Evolutionary conservation across 129 eudicot species (phyloP).

Genomic region (Calendula officinalis): DNA sequence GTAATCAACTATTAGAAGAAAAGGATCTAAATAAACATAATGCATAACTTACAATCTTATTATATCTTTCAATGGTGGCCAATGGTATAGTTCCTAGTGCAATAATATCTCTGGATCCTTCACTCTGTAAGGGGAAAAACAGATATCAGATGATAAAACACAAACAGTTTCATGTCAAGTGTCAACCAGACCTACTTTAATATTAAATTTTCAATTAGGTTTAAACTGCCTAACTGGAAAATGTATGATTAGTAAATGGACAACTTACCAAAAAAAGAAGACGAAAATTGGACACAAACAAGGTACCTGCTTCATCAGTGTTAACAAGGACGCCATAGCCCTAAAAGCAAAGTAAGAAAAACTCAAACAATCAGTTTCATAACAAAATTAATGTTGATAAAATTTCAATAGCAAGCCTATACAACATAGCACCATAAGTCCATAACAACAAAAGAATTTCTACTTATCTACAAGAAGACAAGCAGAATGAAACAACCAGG

Average conservation of each 20-base stretch:
- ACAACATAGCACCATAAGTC: not conserved
- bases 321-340: conserved; percentile 95
- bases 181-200: conserved; percentile 3
- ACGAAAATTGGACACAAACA: conserved; percentile 88
- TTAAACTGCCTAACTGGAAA: not conserved
- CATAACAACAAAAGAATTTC: not conserved
- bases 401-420: conserved; percentile 6
- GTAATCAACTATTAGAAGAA: conserved; percentile 8
- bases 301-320: conserved; percentile 91
- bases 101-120: conserved; percentile 78
- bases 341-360: conserved; percentile 38
- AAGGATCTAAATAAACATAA: conserved; percentile 4
- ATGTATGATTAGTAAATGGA: not conserved
- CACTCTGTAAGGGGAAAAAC: conserved; percentile 51
- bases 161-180: conserved; percentile 9
- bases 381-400: conserved; percentile 4
- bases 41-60: conserved; percentile 68
- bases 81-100: conserved; percentile 89
- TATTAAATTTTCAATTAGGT: not conserved
- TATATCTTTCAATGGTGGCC: conserved; percentile 84
- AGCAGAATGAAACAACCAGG: not conserved
- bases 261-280: conserved; percentile 91
- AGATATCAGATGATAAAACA: conserved; percentile 17
- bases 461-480: not conserved
- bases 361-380: conserved; percentile 12